Base-by-base conservation (phyloP, 2,329 filamentous ascomycete species). In the Blastomyces silverae region DNA sequence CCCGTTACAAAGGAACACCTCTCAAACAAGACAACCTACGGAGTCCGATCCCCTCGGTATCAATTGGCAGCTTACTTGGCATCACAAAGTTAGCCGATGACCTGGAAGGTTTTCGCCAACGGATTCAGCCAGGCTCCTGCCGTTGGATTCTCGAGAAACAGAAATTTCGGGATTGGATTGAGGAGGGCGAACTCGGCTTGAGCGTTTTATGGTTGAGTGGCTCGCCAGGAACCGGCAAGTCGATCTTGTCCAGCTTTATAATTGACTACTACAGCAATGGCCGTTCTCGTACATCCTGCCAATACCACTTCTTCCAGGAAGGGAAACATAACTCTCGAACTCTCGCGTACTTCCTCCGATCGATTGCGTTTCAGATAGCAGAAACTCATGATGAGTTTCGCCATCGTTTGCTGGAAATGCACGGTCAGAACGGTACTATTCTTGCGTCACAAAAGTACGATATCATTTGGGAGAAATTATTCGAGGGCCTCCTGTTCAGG, bases 121-220 rank as follows among this genome's bases (percentile, higher is more conserved):
- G 57, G 28, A 64, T 63, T 22, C 65, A 67, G 39, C 59, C 64
- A 13, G 70, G 69, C 48, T 66, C 70, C 2, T 71, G 70, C 53
- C 62, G 66, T 34, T 73, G 70, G 71, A 60, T 66, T 65, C 28
- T 64, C 53, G 15, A 17, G 4, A 2, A 61, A 39, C 46, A 46
- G 57, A 39, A 28, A n/a, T 48, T 71, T 64, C 60, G 15, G 42
- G 22, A 60, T 62, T 34, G 64, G 64, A n/a, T 62, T 52, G 64
- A 62, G 7, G 34, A 11, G n/a, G 62, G 31, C 17, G 15, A 46
- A 62, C 17, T 50, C 46, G 13, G 42, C 7, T 44, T n/a, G n/a
- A 39, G 31, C 22, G 58, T 65, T 44, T 37, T 65, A 7, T 68
- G 66, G 66, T 52, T 68, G 20, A 67, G 58, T 1, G 65, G 64